Evolutionary conservation across 192 early-diverging fungal genomes (phyloP).

Genomic region (Entomortierella lignicola): DNA sequence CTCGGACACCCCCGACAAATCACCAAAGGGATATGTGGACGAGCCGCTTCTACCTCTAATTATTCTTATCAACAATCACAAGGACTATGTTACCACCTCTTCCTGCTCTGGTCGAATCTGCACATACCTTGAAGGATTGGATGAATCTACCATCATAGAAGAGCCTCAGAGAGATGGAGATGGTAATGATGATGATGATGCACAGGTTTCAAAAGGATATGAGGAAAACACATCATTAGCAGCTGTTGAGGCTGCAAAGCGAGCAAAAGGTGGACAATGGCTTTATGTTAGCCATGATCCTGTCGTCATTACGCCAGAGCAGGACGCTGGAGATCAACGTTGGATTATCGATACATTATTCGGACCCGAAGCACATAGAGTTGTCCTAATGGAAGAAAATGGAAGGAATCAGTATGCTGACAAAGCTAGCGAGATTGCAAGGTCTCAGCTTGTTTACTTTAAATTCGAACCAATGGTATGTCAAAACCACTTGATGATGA

Average conservation of each 20-base stretch:
- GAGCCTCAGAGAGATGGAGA: neutral
- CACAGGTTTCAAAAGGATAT: conserved; percentile 23
- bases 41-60: conserved; percentile 61
- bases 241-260: conserved; percentile 34
- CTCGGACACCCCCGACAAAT: conserved; percentile 59
- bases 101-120: conserved; percentile 66
- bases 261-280: conserved; percentile 61
- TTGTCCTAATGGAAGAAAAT: conserved; percentile 33
- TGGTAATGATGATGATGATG: conserved; percentile 8
- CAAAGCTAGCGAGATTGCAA: conserved; percentile 22
- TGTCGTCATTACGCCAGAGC: conserved; percentile 33
- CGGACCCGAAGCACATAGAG: conserved; percentile 43
- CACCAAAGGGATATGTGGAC: conserved; percentile 66
- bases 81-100: conserved; percentile 65
- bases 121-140: conserved; percentile 60
- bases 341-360: conserved; percentile 49
- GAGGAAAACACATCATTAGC: conserved; percentile 30
- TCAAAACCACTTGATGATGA: neutral
- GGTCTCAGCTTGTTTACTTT: conserved; percentile 56
- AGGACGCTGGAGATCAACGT: conserved; percentile 6
- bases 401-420: neutral
- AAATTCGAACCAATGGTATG: conserved; percentile 68
- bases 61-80: conserved; percentile 60
- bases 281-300: conserved; percentile 63
- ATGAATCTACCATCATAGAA: conserved; percentile 1